Conservation (phyloP, 768 basidiomycete genomes). For the Boletus rubroflammeus region DNA sequence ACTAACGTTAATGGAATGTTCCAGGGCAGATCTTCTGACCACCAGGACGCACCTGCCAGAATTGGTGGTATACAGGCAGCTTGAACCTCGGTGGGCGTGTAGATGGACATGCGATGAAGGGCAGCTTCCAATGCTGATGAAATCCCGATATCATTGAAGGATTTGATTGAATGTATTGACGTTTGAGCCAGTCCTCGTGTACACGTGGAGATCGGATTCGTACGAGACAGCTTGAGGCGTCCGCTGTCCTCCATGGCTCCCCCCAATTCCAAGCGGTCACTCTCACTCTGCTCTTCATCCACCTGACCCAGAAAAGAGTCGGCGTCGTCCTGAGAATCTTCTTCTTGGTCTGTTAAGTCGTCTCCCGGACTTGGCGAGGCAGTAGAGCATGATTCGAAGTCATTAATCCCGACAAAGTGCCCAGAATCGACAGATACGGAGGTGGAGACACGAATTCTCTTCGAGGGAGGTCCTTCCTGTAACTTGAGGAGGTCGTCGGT, state of each 20-base stretch:
- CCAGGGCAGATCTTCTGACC: neutral
- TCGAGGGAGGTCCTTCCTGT: conserved; percentile 41
- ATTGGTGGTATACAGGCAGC: conserved; percentile 86
- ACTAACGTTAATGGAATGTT: neutral
- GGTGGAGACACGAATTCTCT: conserved; percentile 29
- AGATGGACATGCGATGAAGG: conserved; percentile 80
- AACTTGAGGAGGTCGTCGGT: conserved; percentile 46
- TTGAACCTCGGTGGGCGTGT: conserved; percentile 82
- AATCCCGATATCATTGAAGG: conserved; percentile 60
- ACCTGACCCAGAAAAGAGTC: conserved; percentile 8
- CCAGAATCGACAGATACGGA: neutral
- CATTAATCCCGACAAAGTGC: neutral
- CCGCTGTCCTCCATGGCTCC: conserved; percentile 11
- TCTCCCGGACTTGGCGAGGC: conserved; percentile 4
- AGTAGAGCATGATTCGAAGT: conserved; percentile 1
- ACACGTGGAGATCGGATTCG: conserved; percentile 13
- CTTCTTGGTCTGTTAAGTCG: conserved; percentile 22
- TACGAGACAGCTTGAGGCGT: conserved; percentile 22
- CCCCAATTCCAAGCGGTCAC: neutral
- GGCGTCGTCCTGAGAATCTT: conserved; percentile 10
- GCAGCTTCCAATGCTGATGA: conserved; percentile 58
- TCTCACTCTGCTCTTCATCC: neutral
- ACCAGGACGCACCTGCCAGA: conserved; percentile 54
- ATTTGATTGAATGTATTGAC: conserved; percentile 17
- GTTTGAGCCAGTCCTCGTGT: conserved; percentile 5